phyloP scores from a whole-genome alignment of 768 basidiomycete genomes.

The Trametes gibbosa region DNA sequence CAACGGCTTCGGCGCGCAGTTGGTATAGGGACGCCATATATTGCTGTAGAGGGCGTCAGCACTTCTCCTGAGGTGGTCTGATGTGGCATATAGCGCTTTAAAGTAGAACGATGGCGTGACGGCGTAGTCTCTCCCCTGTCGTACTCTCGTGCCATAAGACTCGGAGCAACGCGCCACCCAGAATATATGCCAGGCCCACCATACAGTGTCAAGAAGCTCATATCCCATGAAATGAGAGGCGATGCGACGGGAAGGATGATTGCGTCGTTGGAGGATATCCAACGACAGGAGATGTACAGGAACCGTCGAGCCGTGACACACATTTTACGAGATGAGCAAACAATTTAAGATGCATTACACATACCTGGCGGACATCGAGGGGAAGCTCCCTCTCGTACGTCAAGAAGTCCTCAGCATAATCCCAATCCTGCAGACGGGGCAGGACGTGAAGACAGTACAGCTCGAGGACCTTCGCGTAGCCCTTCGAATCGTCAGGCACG shows the following conservation, averaged over 20 bases:
- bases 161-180: too few species aligned
- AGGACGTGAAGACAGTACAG: slow-evolving; percentile 73
- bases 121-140: too few species aligned
- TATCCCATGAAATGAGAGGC: too few species aligned
- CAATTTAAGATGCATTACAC: slow-evolving; percentile 15
- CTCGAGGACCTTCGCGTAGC: slow-evolving; percentile 74
- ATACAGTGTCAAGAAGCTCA: too few species aligned
- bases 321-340: not conserved
- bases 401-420: slow-evolving; percentile 74
- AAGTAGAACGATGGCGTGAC: not conserved
- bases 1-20: slow-evolving; percentile 23
- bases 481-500: slow-evolving; percentile 28
- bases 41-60: slow-evolving; percentile 12
- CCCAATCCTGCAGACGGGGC: slow-evolving; percentile 75
- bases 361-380: slow-evolving; percentile 49
- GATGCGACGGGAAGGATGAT: too few species aligned
- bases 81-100: slow-evolving; percentile 1
- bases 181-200: too few species aligned
- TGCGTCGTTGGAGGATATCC: too few species aligned
- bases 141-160: too few species aligned
- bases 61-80: not conserved
- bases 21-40: slow-evolving; percentile 21
- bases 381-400: slow-evolving; percentile 68
- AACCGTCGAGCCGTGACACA: too few species aligned
- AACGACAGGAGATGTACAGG: too few species aligned